These are phyloP conservation scores for Lentinula sp. DNA, from an alignment of 768 basidiomycete genomes.

Conservation along the genomic window DNA sequence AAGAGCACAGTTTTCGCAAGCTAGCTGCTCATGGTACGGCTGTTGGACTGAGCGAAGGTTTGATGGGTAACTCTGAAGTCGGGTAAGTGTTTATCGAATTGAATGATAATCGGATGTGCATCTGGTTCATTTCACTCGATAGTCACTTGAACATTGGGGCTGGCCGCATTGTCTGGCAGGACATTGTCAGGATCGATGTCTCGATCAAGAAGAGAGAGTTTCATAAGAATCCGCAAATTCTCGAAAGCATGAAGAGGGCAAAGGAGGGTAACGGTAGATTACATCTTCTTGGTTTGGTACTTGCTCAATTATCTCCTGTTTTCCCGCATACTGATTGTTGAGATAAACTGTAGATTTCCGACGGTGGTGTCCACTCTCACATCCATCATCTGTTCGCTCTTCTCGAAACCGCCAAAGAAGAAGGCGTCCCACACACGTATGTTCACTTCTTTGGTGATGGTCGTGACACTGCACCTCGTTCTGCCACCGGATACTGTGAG, in stretches of 20 bases:
- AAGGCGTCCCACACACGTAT: conserved; percentile 79
- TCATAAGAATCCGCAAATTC: conserved; percentile 69
- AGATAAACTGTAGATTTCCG: conserved; percentile 61
- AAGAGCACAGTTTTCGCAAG: conserved; percentile 65
- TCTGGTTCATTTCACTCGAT: neutral
- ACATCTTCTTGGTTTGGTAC: conserved; percentile 83
- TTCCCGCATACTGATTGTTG: neutral
- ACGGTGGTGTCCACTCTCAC: conserved; percentile 97
- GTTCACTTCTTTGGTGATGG: conserved; percentile 95
- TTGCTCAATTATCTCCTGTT: conserved; percentile 13
- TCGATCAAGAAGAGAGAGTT: conserved; percentile 86
- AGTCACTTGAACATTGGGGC: conserved; percentile 96
- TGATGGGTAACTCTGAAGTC: conserved; percentile 98
- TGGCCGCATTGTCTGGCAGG: conserved; percentile 95
- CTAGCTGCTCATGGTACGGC: conserved; percentile 86
- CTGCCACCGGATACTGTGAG: conserved; percentile 70
- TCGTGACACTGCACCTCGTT: conserved; percentile 87
- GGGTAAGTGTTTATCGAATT: conserved; percentile 51
- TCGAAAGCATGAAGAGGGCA: conserved; percentile 69
- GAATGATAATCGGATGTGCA: neutral
- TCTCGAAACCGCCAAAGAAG: conserved; percentile 84
- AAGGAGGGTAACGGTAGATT: conserved; percentile 80
- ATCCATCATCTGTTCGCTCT: conserved; percentile 87
- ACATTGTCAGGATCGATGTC: conserved; percentile 93
- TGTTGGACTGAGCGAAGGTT: conserved; percentile 86